Evolutionary conservation across 441 rosid species (phyloP).

Genomic region (Adansonia rubrostipa): DNA sequence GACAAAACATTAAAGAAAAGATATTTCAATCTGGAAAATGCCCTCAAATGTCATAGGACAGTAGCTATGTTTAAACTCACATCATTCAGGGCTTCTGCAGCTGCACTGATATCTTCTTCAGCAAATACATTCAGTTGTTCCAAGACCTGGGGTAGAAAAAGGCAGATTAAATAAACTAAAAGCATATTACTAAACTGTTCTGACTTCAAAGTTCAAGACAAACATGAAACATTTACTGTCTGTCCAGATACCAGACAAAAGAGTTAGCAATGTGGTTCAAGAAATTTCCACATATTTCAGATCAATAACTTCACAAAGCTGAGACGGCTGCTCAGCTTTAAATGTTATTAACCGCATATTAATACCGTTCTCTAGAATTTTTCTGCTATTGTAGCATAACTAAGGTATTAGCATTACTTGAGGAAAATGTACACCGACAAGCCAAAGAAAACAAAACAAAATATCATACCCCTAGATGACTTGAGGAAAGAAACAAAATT

Average conservation of each 20-base stretch:
- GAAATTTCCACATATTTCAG: conserved; percentile 3
- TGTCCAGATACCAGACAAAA: not conserved
- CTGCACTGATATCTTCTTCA: conserved; percentile 63
- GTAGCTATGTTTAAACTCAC: conserved; percentile 44
- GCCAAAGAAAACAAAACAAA: conserved; percentile 6
- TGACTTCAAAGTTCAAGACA: not conserved
- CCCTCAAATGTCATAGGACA: not conserved
- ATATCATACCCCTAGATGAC: not conserved
- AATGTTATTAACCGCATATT: not conserved
- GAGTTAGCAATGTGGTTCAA: not conserved
- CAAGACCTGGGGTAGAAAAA: conserved; percentile 53
- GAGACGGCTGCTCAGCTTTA: not conserved
- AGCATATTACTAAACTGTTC: not conserved
- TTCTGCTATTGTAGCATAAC: not conserved
- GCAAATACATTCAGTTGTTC: conserved; percentile 75
- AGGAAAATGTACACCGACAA: not conserved
- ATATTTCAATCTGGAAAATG: not conserved
- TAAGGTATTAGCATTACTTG: too few species aligned
- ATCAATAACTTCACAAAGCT: conserved; percentile 3
- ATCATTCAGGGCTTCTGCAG: conserved; percentile 84
- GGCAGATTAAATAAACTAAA: conserved; percentile 18
- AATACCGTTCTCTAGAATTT: not conserved
- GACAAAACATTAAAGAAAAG: not conserved
- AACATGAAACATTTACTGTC: conserved; percentile 15
- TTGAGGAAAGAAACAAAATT: not conserved